phyloP scores from a whole-genome alignment of 257 asterid genomes.

The Ballota nigra region DNA sequence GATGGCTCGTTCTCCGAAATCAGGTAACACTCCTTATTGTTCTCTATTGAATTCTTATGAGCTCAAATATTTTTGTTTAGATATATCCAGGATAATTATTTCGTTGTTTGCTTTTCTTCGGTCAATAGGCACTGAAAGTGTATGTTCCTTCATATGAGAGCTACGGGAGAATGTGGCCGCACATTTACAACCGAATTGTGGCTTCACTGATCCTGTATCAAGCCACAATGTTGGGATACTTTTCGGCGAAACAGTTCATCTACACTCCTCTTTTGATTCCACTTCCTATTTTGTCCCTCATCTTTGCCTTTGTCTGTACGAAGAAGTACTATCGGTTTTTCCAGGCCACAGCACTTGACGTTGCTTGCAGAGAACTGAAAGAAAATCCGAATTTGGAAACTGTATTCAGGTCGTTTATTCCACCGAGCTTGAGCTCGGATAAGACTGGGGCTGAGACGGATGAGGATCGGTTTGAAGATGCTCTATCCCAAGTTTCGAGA shows the following conservation, averaged over 20 bases:
- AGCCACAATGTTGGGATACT: conserved; percentile 76
- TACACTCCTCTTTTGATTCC: conserved; percentile 53
- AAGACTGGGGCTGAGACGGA: conserved; percentile 46
- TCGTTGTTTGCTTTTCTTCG: background rate
- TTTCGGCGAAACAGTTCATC: conserved; percentile 44
- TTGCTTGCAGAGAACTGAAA: conserved; percentile 57
- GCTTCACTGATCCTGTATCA: conserved; percentile 69
- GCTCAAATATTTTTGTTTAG: background rate
- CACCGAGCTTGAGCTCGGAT: conserved; percentile 63
- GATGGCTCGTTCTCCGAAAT: conserved; percentile 87
- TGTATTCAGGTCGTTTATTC: conserved; percentile 59
- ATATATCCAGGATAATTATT: background rate
- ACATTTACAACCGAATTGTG: conserved; percentile 58
- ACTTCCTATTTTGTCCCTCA: conserved; percentile 48
- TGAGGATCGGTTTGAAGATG: conserved; percentile 69
- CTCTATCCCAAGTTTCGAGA: conserved; percentile 55
- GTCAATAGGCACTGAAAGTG: conserved; percentile 71
- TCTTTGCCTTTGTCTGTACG: conserved; percentile 45
- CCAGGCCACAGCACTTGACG: conserved; percentile 65
- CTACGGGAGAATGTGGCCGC: conserved; percentile 92
- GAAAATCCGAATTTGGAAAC: conserved; percentile 68
- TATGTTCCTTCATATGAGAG: conserved; percentile 81
- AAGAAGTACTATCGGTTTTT: conserved; percentile 66
- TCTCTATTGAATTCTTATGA: no score
- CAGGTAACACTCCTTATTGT: conserved; percentile 44